Evolutionary conservation across 2,329 filamentous ascomycete species (phyloP).

Genomic region (Phoma sp.): DNA sequence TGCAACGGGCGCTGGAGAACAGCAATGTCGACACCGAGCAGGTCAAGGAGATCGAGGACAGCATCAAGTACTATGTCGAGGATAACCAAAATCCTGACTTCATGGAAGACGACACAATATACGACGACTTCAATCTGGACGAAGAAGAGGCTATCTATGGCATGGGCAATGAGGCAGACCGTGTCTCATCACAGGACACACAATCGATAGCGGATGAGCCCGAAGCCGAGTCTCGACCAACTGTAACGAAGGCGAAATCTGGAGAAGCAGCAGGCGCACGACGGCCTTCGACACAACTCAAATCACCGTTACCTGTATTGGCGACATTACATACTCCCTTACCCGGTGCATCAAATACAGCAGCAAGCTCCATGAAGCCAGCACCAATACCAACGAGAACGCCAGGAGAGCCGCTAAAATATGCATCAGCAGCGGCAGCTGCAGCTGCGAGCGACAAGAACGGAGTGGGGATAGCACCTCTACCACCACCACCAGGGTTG

Average conservation of each 20-base stretch:
- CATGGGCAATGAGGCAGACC: slow-evolving; percentile 80
- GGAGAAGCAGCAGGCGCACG: slow-evolving; percentile 69
- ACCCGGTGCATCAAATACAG: slow-evolving; percentile 66
- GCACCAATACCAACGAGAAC: slow-evolving; percentile 84
- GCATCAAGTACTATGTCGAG: slow-evolving; percentile 93
- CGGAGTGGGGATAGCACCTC: slow-evolving; percentile 85
- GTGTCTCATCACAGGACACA: slow-evolving; percentile 91
- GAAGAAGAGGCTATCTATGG: slow-evolving; percentile 91
- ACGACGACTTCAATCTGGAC: slow-evolving; percentile 90
- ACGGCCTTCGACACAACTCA: slow-evolving; percentile 86
- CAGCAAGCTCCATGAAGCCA: slow-evolving; percentile 82
- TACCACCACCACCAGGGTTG: slow-evolving; percentile 84
- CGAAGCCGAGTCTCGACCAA: slow-evolving; percentile 63
- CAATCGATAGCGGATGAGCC: slow-evolving; percentile 90
- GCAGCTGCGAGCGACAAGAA: slow-evolving; percentile 91
- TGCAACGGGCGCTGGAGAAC: slow-evolving; percentile 90
- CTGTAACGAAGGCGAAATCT: slow-evolving; percentile 62
- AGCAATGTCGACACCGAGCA: slow-evolving; percentile 87
- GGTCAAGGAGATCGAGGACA: slow-evolving; percentile 87
- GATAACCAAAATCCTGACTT: slow-evolving; percentile 89
- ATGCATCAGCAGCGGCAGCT: slow-evolving; percentile 93
- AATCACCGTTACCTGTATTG: slow-evolving; percentile 90
- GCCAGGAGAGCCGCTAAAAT: slow-evolving; percentile 91
- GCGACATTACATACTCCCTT: slow-evolving; percentile 85
- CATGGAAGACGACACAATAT: slow-evolving; percentile 92